phyloP scores from a whole-genome alignment of 106 monocot genomes.

The Dactylorhiza incarnata region DNA sequence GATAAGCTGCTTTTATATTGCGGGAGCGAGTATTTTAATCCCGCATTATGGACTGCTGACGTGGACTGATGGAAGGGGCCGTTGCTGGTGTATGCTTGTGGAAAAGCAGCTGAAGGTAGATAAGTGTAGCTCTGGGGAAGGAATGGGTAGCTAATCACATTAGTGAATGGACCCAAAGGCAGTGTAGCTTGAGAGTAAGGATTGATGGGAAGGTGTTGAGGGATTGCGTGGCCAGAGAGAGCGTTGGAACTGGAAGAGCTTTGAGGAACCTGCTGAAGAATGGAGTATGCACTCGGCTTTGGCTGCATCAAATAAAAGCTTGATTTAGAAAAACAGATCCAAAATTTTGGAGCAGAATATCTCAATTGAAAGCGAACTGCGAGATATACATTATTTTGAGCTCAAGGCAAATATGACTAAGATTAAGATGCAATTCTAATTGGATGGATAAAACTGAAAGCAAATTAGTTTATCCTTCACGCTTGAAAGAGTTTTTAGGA shows the following conservation, averaged over 20 bases:
- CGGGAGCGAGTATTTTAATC: constrained; percentile 72
- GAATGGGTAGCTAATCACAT: constrained; percentile 84
- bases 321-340: neutral
- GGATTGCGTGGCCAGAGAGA: constrained; percentile 37
- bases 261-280: constrained; percentile 32
- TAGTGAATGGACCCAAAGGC: constrained; percentile 74
- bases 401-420: neutral
- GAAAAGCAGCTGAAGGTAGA: constrained; percentile 77
- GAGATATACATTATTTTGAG: neutral
- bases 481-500: no score
- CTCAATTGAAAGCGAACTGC: neutral
- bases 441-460: neutral
- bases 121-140: constrained; percentile 72
- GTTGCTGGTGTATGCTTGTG: constrained; percentile 63
- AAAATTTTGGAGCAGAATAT: neutral
- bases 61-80: constrained; percentile 72
- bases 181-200: constrained; percentile 78
- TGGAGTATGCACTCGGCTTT: constrained; percentile 49
- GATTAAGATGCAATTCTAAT: neutral
- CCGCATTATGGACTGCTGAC: constrained; percentile 29
- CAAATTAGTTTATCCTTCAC: no score
- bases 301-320: constrained; percentile 27
- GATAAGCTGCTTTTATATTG: constrained; percentile 77
- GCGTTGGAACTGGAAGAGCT: constrained; percentile 33
- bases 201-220: constrained; percentile 68